Base-by-base conservation (phyloP, 805 yeast species). In the Myxozyma neotropica region DNA sequence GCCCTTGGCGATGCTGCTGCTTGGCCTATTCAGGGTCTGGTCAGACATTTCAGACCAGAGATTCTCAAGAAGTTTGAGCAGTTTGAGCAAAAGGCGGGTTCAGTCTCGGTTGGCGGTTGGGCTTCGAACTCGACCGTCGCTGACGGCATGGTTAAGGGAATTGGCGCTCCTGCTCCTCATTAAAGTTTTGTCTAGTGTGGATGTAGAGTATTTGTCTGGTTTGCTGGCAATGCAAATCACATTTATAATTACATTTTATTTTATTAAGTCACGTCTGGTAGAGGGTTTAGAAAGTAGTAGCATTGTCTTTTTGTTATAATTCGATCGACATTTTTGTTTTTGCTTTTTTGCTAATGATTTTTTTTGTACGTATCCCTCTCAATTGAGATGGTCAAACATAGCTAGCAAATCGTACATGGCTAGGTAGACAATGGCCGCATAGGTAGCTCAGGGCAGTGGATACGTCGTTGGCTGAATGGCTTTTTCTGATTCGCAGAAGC, bases 1-100 rank as follows among this genome's bases (percentile, higher is more conserved):
- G 96, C 95, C 33, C 80, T 89, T 71, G 96, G 96, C 60, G 96
- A 89, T 72, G 96, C 96, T 35, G 90, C 95, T 59, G 91, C 94
- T 31, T 89, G 96, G 96, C 96, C 96, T 46, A 82, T 89, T 64
- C 96, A 89, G 77, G 96, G 96, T 59, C 81, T 89, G 67, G 87
- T 89, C 69, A 86, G 87, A 74, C 86, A 88, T 66, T 89, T 89
- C 82, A 83, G 89, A 73, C 96, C 96, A 15, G 83, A 84, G 66
- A 84, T 89, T 81, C 85, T 84, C 69, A 89, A 85, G 63, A 83
- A 92, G 77, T 85, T 89, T 71, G 78, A 82, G 64, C 75, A 86
- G 70, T 89, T 79, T 78, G 78, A 82, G 65, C 73, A 72, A 24
- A 72, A 77, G 61, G 74, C 78, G 51, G 81, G 82, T 62, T 73